Evolutionary conservation across 805 yeast genomes (phyloP), one percentile per base, ranked within the genome.

Genomic region (Starmerella apis): DNA sequence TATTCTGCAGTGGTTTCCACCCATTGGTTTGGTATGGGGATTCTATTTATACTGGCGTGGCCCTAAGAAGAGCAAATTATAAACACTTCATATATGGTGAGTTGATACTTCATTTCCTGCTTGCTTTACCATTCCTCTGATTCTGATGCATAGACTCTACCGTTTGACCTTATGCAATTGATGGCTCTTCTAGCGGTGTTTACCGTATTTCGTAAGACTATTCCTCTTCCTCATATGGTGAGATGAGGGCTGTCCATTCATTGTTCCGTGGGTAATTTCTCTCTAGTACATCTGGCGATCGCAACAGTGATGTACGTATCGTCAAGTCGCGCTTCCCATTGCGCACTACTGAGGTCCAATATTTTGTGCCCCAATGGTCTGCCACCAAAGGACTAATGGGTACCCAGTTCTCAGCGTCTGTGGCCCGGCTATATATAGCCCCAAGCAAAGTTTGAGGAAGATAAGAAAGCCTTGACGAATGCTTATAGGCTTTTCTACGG

Each of bases 1-100:
- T 2, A 46, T 59, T 33, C 36, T 64, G 27, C 65, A 65, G 50
- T 61, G 68, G 67, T 14, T 64, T 11, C 69, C 68, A 10, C 68
- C 70, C 1, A 32, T 67, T 19, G 71, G 69, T 2, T 23, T 58
- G 4, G 38, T 51, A 13, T 53, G 57, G 58, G 57, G 47, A 5
- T 33, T 53, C 14, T 47, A 22, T 16, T 42, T 42, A 1, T 50
- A 53, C 47, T 48, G 50, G 53, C 35, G 31, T 24, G 50, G 46
- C 6, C 18, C 32, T 9, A 19, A 24, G 22, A 24, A 25, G 23
- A 25, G 23, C 43, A n/a, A 20, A 23, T 28, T 41, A n/a, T 25
- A 11, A 13, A 27, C 30, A 11, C 30, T 27, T 11, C 8, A 27
- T 27, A 27, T 27, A n/a, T n/a, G n/a, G n/a, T n/a, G n/a, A n/a